Base-by-base conservation (phyloP, 768 basidiomycete genomes). In the Naganishia antarctica region DNA sequence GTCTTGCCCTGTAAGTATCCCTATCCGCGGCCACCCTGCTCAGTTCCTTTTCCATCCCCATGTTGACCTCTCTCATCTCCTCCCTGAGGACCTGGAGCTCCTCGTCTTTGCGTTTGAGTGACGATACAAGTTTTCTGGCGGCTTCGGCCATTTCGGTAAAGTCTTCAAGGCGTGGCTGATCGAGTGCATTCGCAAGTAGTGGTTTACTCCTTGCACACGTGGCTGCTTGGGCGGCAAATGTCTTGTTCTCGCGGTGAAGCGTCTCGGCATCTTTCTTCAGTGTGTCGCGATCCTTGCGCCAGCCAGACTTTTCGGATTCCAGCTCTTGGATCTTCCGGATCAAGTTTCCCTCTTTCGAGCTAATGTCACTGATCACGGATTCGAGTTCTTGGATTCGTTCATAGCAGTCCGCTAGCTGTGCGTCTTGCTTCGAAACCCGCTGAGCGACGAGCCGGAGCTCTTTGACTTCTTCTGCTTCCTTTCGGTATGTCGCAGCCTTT, bases 11-110 rank as follows among this genome's bases (percentile, higher is more conserved):
- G 71, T 70, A 73, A 3, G n/a, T 43, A 63, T 78, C 73, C 34
- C 74, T 45, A 49, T 79, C 78, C 18, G 65, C 66, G 18, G 68
- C 66, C 2, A 72, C 69, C 44, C 74, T 44, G 13, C 65, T 66
- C 31, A 76, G 45, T 60, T 79, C 76, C 44, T 70, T 71, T 48
- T 79, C 78, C 8, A 77, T 59, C 13, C 76, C 75, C 68, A 74
- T 70, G 34, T 70, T 74, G 26, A 77, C 74, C 59, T 76, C 74
- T 60, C 68, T 65, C 72, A 78, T 72, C 67, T 79, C 76, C 18
- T 71, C 72, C 40, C 63, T 68, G 44, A 75, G 64, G 28, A 65
- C 60, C 6, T 60, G 63, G 26, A 76, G 66, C 51, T 76, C 73
- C 60, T 67, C 69, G 51, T 76, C 75, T 21, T 73, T 57, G 48